Conservation (phyloP, 257 asterid species). For the Pogostemon cablin region DNA sequence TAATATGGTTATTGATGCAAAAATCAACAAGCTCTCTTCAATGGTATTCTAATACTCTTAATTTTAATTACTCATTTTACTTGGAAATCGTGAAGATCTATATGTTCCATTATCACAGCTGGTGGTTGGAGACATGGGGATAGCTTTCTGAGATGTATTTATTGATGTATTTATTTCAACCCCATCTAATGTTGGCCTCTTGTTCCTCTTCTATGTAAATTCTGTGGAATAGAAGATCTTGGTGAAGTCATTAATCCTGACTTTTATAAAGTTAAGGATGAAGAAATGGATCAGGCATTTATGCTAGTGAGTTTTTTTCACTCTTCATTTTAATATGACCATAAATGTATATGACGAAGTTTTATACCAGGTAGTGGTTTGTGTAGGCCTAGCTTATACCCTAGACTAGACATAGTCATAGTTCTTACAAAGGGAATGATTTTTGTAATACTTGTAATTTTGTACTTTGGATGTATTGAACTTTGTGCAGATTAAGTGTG, state of each 20-base stretch:
- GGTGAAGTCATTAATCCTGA: conserved; percentile 97
- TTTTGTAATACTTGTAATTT: no score
- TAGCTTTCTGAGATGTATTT: conserved; percentile 78
- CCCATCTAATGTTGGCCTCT: conserved; percentile 74
- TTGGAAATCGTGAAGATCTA: conserved; percentile 17
- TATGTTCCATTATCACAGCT: conserved; percentile 50
- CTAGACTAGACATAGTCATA: no score
- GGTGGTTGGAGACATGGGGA: conserved; percentile 57
- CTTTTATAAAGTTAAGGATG: conserved; percentile 78
- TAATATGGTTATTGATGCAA: conserved; percentile 77
- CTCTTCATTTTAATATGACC: conserved; percentile 7
- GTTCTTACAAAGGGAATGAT: no score
- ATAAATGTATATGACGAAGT: background rate
- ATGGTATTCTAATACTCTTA: conserved; percentile 50
- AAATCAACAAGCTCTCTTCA: conserved; percentile 47
- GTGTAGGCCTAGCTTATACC: conserved; percentile 5
- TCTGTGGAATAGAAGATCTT: conserved; percentile 92
- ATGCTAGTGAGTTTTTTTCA: conserved; percentile 61
- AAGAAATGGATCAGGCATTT: conserved; percentile 63
- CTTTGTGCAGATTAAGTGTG: no score
- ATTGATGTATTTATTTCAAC: conserved; percentile 88
- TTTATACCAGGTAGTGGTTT: conserved; percentile 4
- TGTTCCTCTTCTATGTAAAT: conserved; percentile 83
- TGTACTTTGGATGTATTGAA: no score
- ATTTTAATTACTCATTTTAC: conserved; percentile 24